Conservation (phyloP, 1,284 basidiomycete species). For the Polyporus tsugae region DNA sequence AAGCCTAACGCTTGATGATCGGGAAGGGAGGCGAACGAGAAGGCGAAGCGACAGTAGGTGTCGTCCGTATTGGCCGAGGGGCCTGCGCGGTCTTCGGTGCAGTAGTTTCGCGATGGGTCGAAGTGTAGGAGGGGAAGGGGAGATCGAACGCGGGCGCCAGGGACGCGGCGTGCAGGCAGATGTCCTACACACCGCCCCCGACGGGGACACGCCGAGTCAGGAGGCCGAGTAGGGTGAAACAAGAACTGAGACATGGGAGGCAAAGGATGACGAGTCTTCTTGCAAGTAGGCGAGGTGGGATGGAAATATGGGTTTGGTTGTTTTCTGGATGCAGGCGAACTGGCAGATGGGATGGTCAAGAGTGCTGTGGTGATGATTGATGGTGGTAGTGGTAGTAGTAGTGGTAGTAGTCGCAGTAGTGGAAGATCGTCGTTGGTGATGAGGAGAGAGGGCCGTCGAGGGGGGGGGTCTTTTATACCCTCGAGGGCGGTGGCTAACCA, state of each 20-base stretch:
- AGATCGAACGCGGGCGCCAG: not conserved
- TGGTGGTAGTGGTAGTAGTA: not conserved
- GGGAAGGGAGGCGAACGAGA: no score
- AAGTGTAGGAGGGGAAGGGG: not conserved
- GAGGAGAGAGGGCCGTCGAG: not conserved
- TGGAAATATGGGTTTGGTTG: not conserved
- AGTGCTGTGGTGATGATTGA: not conserved
- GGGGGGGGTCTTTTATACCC: not conserved
- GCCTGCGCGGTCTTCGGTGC: not conserved
- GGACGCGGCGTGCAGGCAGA: not conserved
- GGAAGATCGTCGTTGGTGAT: not conserved
- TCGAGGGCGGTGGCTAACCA: not conserved
- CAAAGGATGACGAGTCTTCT: not conserved
- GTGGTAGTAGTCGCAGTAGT: not conserved
- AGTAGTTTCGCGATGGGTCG: not conserved
- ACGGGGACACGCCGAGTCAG: not conserved
- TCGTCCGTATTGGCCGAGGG: not conserved
- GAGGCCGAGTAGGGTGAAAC: not conserved
- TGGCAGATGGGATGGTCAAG: not conserved
- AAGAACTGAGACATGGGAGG: not conserved
- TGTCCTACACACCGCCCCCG: not conserved
- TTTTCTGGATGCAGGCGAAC: not conserved
- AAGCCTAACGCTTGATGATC: no score
- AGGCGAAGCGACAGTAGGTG: slow-evolving; percentile 1
- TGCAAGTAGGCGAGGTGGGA: not conserved